Base-by-base conservation (phyloP, 83 land plant genomes). In the Picea abies region DNA sequence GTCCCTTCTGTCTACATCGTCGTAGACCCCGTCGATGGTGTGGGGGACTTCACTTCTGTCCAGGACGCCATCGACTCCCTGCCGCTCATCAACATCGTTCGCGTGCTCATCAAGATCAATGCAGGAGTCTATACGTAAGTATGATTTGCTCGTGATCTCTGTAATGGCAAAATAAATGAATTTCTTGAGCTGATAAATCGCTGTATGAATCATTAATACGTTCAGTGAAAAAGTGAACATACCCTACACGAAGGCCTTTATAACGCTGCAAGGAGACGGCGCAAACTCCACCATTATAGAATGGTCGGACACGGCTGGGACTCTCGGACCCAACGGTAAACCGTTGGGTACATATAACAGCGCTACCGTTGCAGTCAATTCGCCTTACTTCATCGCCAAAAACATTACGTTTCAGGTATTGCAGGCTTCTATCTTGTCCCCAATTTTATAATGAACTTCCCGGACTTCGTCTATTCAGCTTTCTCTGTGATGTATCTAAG, bases 141-240 rank as follows among this genome's bases (percentile, higher is more conserved):
- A 66, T 65, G 60, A 56, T 56, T 56, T 56, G 3, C 60, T 56
- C 12, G 15, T 56, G 15, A 52, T 56, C 60, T 56, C 14, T 56
- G 15, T 56, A 56, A 56, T 14, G 2, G 15, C 14, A 56, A 56
- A 56, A 56, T 56, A 14, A 56, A 56, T 56, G 60, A 4, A 56
- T 56, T 56, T 56, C 15, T 12, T 56, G 60, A 56, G 60, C 60
- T 56, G 3, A 56, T 56, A 56, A 12, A 12, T 56, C 47, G 60
- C 14, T 2, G 15, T 56, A 15, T 56, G 15, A 12, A 56, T 56
- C 56, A 10, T 9, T 49, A 49, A 49, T 10, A 56, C 15, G 93
- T 82, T 71, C 82, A 93, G 96, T 87, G 98, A 95, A 82, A 94
- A 95, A 79, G 82, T 94, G 29, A n/a, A 17, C 29, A 84, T 95